A percentile compares a stretch with the other conserved stretches of the same genome.
phyloP scores from a whole-genome alignment of 345 rosid genomes.

The Zanthoxylum bungeanum region DNA sequence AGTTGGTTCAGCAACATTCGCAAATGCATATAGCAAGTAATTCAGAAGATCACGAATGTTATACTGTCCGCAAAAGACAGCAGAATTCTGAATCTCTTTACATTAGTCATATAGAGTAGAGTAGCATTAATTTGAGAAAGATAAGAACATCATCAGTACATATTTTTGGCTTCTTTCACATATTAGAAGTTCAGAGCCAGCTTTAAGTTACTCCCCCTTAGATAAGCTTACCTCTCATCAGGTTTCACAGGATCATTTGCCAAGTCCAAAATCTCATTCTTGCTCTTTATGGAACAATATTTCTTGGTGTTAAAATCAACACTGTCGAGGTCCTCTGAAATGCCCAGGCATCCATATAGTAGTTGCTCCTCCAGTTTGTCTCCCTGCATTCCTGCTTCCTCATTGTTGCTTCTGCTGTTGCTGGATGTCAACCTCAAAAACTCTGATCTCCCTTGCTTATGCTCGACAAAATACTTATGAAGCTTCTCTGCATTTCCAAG shows the following conservation, averaged over 20 bases:
- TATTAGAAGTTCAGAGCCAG: not conserved
- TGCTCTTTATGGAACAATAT: slow-evolving; percentile 41
- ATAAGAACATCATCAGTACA: not conserved
- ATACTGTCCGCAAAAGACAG: not conserved
- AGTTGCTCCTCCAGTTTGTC: slow-evolving; percentile 35
- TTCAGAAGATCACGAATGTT: not conserved
- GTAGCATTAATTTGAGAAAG: not conserved
- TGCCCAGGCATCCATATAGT: slow-evolving; percentile 48
- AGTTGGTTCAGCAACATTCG: too few species aligned
- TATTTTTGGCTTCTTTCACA: not conserved
- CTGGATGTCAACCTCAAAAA: slow-evolving; percentile 26
- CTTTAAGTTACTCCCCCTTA: not conserved
- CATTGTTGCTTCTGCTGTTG: not conserved
- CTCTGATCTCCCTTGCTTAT: slow-evolving; percentile 42
- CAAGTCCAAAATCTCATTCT: slow-evolving; percentile 53
- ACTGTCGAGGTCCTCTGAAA: slow-evolving; percentile 54
- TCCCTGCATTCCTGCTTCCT: slow-evolving; percentile 23
- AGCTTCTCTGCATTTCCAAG: slow-evolving; percentile 46
- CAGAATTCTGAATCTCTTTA: not conserved
- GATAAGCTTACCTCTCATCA: slow-evolving; percentile 22
- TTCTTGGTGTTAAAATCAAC: slow-evolving; percentile 49
- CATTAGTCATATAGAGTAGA: not conserved
- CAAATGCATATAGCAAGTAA: too few species aligned
- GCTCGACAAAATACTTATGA: slow-evolving; percentile 38
- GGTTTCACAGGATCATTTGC: slow-evolving; percentile 55